These are phyloP conservation scores for Botrytis tulipae DNA, from an alignment of 2,329 filamentous ascomycete species.

Conservation along the genomic window DNA sequence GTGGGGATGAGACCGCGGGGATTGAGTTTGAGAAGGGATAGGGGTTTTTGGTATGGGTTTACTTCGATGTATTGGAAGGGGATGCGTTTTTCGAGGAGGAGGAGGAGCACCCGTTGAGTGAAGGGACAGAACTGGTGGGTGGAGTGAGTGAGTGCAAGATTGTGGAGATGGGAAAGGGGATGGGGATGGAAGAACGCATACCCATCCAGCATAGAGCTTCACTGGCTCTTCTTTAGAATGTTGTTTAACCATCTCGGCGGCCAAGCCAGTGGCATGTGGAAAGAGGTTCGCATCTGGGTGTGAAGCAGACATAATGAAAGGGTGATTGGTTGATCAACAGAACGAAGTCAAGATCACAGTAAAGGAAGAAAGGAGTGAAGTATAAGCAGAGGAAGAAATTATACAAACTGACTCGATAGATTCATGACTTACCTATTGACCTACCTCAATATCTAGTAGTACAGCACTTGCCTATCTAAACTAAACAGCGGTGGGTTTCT, in stretches of 20 bases:
- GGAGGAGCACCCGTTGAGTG: conserved; percentile 71
- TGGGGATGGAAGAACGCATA: conserved; percentile 39
- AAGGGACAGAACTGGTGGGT: conserved; percentile 51
- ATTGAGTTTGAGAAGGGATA: conserved; percentile 67
- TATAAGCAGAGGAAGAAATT: background rate
- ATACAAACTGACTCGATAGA: background rate
- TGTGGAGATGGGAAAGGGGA: background rate
- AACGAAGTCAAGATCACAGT: background rate
- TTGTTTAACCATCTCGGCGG: conserved; percentile 46
- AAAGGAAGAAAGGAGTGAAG: background rate
- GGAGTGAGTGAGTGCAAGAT: background rate
- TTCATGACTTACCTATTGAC: background rate
- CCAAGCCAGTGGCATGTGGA: conserved; percentile 49
- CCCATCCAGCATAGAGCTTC: conserved; percentile 73
- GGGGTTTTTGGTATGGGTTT: conserved; percentile 73
- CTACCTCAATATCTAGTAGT: background rate
- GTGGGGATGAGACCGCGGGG: conserved; percentile 75
- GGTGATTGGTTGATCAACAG: background rate
- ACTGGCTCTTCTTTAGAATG: conserved; percentile 51
- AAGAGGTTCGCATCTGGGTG: conserved; percentile 40
- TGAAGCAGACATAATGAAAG: conserved; percentile 3
- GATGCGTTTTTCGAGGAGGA: conserved; percentile 70
- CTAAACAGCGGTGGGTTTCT: background rate
- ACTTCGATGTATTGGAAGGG: conserved; percentile 75
- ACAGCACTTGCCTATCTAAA: background rate